Evolutionary conservation across 768 basidiomycete species (phyloP), one percentile per base, ranked within the genome.

Genomic region (Roridomyces roridus): DNA sequence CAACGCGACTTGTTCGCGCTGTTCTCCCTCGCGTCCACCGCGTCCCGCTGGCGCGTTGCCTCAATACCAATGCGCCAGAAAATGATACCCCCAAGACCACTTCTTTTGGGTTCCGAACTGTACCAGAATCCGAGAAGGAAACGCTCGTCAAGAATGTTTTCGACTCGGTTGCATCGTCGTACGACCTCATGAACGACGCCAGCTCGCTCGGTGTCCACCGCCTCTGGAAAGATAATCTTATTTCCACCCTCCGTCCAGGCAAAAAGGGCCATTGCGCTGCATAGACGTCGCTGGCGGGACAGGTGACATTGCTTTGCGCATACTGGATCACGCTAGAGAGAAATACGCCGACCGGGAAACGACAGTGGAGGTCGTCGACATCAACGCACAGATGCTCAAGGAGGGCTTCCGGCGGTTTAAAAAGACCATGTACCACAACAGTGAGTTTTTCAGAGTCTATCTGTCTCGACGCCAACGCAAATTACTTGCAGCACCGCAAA

Each of bases 161-260:
- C 75, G 87, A 92, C 68, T 96, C 93, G 7, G 97, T 99, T 54
- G 95, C 97, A 39, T 89, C 92, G 31, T 89, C 84, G 41, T 99
- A 99, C 75, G 97, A 98, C 73, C 72, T 98, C 37, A 97, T 99
- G 96, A 99, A 99, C 79, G 97, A 98, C 69, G 93, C 95, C n/a
- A 92, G 95, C 72, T 98, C 97, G 4, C 75, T 98, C 59, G 97
- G 97, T 31, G 88, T 98, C 10, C 97, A 98, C 69, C 84, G 97
- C 50, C 77, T 99, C 21, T 99, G 97, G 97, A 99, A 98, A 74
- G 95, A 98, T 71, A 80, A 87, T 17, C 92, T 92, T 68, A 87
- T 98, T 24, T 82, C 85, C 1, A 74, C 80, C 0, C 73, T 98
- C 57, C 82, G 84, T 62, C 95, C 92, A 4, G 92, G 93, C 35